Base-by-base conservation (phyloP, 306 rosid genomes). In the Citrullus colocynthis region DNA sequence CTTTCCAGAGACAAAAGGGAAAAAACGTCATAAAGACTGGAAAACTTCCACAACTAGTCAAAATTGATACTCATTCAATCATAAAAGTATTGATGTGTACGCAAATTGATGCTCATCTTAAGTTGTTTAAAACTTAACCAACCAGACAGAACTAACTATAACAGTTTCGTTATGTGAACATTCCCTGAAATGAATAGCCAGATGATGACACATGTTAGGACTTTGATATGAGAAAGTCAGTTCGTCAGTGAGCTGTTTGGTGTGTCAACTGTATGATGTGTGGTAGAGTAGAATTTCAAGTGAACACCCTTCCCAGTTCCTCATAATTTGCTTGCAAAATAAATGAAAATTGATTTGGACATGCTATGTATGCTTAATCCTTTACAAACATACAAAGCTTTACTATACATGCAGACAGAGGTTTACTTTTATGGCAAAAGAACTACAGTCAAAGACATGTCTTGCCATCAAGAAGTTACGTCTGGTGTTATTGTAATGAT, bases 1-100 rank as follows among this genome's bases (percentile, higher is more conserved):
- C 96, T 91, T 65, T 20, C 45, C 39, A 5, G 44, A 57, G 7
- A 76, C 32, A 21, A 39, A 34, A 67, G 42, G 3, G 51, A 30
- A 49, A 18, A 65, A 42, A 17, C 9, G 17, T 52, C 24, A 63
- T 15, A 65, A 37, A 65, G 24, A 65, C 49, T 34, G 11, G 6
- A 16, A 24, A 17, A 18, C 48, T 64, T 7, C 10, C 70, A 6
- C 70, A 1, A 63, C 44, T 63, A 32, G 44, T 63, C 34, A 34
- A 32, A 63, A 62, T 57, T 62, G 69, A 5, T 1, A 32, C 69
- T 30, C 69, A 62, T 62, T 62, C 69, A 30, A 62, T 30, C 42
- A 62, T 62, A 32, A 62, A 32, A 14, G 41, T 30, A 62, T 13
- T 62, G 36, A 21, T 41, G 41, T 61, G 69, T 32, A 6, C 69